Conservation (phyloP, 2,329 filamentous ascomycete genomes). For the Diplodia scrobiculata region DNA sequence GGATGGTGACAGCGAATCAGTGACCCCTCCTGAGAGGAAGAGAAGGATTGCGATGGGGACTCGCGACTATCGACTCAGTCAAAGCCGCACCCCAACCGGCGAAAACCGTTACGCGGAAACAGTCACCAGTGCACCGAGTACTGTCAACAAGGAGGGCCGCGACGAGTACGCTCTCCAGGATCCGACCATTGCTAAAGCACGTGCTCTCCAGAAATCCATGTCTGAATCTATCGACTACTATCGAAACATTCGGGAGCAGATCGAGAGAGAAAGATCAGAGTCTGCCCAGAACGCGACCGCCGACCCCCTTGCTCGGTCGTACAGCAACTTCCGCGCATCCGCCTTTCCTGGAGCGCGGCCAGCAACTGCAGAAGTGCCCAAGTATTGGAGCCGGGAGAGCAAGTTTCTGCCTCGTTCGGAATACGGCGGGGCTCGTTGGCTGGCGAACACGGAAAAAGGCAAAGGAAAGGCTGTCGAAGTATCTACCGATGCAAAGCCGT, state of each 20-base stretch:
- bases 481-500: background rate
- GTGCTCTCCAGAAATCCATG: slow-evolving; percentile 38
- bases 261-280: background rate
- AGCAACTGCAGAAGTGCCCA: slow-evolving; percentile 1
- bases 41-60: slow-evolving; percentile 7
- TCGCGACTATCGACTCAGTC: slow-evolving; percentile 14
- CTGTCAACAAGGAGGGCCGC: slow-evolving; percentile 28
- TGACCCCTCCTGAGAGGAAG: slow-evolving; percentile 22
- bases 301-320: slow-evolving; percentile 24
- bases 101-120: slow-evolving; percentile 15
- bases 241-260: slow-evolving; percentile 18
- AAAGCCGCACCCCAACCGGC: slow-evolving; percentile 22
- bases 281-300: background rate
- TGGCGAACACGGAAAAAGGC: slow-evolving; percentile 15
- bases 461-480: slow-evolving; percentile 2
- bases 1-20: background rate
- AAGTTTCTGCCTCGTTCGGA: slow-evolving; percentile 28
- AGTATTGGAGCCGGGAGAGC: slow-evolving; percentile 28
- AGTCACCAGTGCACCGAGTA: slow-evolving; percentile 29
- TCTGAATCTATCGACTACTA: slow-evolving; percentile 29
- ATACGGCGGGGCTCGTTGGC: slow-evolving; percentile 29
- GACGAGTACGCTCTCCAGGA: slow-evolving; percentile 38
- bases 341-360: background rate
- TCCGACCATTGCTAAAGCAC: slow-evolving; percentile 40
- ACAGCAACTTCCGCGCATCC: slow-evolving; percentile 24